Percentiles rank a stretch among this genome's conserved stretches.
Evolutionary conservation across 164 flowering plant genomes (phyloP).

Genomic region (Platanus orientalis): DNA sequence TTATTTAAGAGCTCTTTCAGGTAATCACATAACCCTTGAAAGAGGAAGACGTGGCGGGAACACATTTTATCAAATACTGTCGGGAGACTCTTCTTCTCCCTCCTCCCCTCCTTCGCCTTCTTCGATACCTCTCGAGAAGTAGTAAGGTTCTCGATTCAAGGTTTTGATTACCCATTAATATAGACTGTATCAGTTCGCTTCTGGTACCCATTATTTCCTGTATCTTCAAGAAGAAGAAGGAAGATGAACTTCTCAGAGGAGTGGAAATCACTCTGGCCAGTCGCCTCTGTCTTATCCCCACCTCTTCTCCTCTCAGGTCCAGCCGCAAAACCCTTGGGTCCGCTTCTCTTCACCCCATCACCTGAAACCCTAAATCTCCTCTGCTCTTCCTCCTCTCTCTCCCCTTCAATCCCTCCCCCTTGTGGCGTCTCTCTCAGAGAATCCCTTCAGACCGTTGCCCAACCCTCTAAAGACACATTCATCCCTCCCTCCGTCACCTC

Average conservation of each 20-base stretch:
- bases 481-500: conserved; percentile 22
- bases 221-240: background rate
- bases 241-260: conserved; percentile 51
- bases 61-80: too few relatives aligned
- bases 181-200: too few relatives aligned
- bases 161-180: too few relatives aligned
- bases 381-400: conserved; percentile 33
- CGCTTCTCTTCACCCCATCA: conserved; percentile 48
- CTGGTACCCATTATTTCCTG: too few relatives aligned
- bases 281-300: conserved; percentile 27
- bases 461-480: conserved; percentile 7
- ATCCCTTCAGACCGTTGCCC: conserved; percentile 18
- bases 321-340: conserved; percentile 30
- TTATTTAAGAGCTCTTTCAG: too few relatives aligned
- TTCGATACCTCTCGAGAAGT: too few relatives aligned
- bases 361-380: conserved; percentile 23
- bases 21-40: too few relatives aligned
- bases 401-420: conserved; percentile 22
- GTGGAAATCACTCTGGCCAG: conserved; percentile 50
- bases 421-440: conserved; percentile 24
- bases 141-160: too few relatives aligned
- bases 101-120: too few relatives aligned
- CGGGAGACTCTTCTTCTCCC: too few relatives aligned
- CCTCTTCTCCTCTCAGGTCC: conserved; percentile 38
- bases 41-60: too few relatives aligned